Evolutionary conservation across 495 filamentous ascomycete species (phyloP).

Genomic region (Penicillium daleae): DNA sequence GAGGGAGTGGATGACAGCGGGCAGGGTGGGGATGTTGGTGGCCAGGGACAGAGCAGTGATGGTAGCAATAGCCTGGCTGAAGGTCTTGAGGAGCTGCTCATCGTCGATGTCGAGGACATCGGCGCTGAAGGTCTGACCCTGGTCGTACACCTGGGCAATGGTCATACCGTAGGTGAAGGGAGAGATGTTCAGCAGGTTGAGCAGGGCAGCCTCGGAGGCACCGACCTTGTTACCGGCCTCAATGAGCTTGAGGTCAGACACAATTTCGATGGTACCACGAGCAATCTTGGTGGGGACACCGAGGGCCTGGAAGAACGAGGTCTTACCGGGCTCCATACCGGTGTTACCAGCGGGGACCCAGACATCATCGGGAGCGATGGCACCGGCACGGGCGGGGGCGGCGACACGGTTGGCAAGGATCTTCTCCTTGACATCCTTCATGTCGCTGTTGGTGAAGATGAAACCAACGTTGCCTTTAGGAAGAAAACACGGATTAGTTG

Average conservation of each 20-base stretch:
- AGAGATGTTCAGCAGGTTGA: slow-evolving; percentile 99
- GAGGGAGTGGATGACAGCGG: slow-evolving; percentile 91
- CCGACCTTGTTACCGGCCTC: slow-evolving; percentile 93
- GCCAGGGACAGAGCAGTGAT: slow-evolving; percentile 91
- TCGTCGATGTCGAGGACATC: slow-evolving; percentile 91
- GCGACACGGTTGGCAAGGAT: slow-evolving; percentile 96
- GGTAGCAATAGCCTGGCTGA: slow-evolving; percentile 80
- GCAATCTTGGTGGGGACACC: slow-evolving; percentile 99
- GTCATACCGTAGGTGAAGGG: slow-evolving; percentile 99
- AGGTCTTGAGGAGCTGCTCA: slow-evolving; percentile 82
- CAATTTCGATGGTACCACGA: slow-evolving; percentile 99
- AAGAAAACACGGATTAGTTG: too few relatives aligned
- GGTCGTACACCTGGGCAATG: slow-evolving; percentile 92
- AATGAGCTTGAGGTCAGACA: slow-evolving; percentile 95
- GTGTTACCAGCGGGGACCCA: slow-evolving; percentile 97
- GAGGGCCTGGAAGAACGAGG: slow-evolving; percentile 99
- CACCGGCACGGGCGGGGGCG: slow-evolving; percentile 95
- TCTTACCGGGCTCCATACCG: slow-evolving; percentile 99
- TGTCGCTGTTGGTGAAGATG: slow-evolving; percentile 97
- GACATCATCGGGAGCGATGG: slow-evolving; percentile 86
- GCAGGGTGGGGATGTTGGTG: slow-evolving; percentile 92
- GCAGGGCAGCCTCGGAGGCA: slow-evolving; percentile 94
- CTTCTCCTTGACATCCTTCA: slow-evolving; percentile 89
- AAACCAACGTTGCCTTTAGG: slow-evolving; percentile 87
- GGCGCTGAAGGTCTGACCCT: slow-evolving; percentile 86